A percentile compares a stretch with the other conserved stretches of the same genome.
phyloP scores from a whole-genome alignment of 148 eudicot genomes.

The Pharnaceum exiguum region DNA sequence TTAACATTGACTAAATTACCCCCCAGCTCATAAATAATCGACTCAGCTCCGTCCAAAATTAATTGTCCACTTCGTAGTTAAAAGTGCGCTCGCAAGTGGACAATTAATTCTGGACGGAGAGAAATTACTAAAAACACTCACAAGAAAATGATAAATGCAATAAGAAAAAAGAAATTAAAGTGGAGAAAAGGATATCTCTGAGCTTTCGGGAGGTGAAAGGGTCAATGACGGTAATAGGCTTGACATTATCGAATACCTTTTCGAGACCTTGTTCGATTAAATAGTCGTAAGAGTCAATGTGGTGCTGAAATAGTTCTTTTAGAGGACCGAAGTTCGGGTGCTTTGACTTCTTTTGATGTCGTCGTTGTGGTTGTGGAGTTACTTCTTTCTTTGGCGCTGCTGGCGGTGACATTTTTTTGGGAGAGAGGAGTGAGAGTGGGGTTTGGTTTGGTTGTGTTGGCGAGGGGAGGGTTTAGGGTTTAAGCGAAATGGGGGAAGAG shows the following conservation, averaged over 20 bases:
- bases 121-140: neutral
- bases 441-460: neutral
- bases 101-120: neutral
- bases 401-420: too few species aligned
- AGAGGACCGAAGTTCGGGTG: conserved; percentile 29
- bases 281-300: conserved; percentile 72
- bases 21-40: too few species aligned
- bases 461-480: conserved; percentile 2
- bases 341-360: conserved; percentile 10
- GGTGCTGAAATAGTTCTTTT: conserved; percentile 65
- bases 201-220: conserved; percentile 36
- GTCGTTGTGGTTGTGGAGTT: neutral
- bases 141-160: neutral
- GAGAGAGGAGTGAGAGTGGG: neutral
- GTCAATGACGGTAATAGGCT: conserved; percentile 52
- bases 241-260: conserved; percentile 31
- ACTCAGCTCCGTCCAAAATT: too few species aligned
- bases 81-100: too few species aligned
- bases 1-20: too few species aligned
- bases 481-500: neutral
- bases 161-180: neutral
- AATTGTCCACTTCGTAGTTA: too few species aligned
- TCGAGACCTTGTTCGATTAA: conserved; percentile 49
- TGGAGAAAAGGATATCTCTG: conserved; percentile 70
- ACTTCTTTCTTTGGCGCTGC: neutral